A percentile compares a stretch with the other conserved stretches of the same genome.
Evolutionary conservation across 2,329 filamentous ascomycete genomes (phyloP).

Genomic region (Colletotrichum tabaci): DNA sequence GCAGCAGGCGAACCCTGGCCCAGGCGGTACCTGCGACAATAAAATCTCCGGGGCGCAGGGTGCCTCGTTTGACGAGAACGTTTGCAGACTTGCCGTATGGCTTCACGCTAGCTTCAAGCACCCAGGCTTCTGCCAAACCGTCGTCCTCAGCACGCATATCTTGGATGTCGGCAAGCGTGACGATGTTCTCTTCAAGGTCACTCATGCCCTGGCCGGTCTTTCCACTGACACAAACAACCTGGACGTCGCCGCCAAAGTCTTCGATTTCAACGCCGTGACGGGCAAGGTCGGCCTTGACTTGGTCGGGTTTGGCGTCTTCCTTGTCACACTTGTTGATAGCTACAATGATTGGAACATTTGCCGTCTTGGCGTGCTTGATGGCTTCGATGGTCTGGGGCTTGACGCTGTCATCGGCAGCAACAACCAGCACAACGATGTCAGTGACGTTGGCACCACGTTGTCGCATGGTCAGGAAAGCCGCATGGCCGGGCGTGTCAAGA

Average conservation of each 20-base stretch:
- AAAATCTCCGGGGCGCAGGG: conserved; percentile 83
- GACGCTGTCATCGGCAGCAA: conserved; percentile 96
- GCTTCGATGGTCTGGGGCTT: conserved; percentile 98
- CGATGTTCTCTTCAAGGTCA: conserved; percentile 90
- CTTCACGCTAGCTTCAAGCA: conserved; percentile 93
- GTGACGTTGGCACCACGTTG: conserved; percentile 96
- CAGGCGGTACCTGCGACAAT: conserved; percentile 92
- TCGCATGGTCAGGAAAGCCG: conserved; percentile 95
- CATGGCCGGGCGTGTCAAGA: conserved; percentile 95
- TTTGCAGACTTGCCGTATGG: conserved; percentile 88
- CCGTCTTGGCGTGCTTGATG: conserved; percentile 89
- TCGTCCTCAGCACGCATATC: conserved; percentile 87
- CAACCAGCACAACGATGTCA: conserved; percentile 95
- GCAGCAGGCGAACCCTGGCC: conserved; percentile 86
- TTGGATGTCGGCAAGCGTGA: conserved; percentile 89
- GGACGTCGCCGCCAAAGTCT: conserved; percentile 94
- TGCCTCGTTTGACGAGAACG: conserved; percentile 89
- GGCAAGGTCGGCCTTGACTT: conserved; percentile 90
- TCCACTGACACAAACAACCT: conserved; percentile 91
- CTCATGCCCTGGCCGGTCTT: conserved; percentile 95
- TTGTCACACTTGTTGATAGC: conserved; percentile 99
- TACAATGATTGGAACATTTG: conserved; percentile 95
- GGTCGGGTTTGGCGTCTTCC: conserved; percentile 82
- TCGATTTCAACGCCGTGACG: conserved; percentile 91
- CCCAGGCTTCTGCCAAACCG: conserved; percentile 90